Percentiles rank a stretch among this genome's conserved stretches.
These are phyloP conservation scores for Theileria orientalis DNA, from an alignment of 169 alveolate genomes.

Conservation along the genomic window DNA sequence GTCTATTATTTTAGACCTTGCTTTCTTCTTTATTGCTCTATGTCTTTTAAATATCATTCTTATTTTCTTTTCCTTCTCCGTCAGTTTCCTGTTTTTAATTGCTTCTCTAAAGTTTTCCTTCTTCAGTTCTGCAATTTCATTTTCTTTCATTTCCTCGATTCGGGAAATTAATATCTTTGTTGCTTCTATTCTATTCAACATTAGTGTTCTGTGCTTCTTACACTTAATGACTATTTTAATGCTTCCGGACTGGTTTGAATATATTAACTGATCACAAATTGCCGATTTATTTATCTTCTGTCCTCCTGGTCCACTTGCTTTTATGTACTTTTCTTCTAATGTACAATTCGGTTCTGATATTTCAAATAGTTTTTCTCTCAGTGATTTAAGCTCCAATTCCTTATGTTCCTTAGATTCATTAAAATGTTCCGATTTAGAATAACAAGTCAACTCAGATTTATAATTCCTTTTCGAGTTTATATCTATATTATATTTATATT, in stretches of 20 bases:
- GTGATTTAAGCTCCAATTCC: constrained; percentile 8
- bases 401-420: not conserved
- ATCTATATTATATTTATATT: not conserved
- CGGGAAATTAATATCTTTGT: constrained; percentile 62
- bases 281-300: constrained; percentile 85
- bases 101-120: constrained; percentile 64
- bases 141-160: constrained; percentile 25
- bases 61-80: constrained; percentile 68
- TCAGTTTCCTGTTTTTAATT: constrained; percentile 61
- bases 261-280: constrained; percentile 81
- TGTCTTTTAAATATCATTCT: constrained; percentile 66
- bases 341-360: constrained; percentile 33
- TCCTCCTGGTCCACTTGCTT: constrained; percentile 88
- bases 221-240: constrained; percentile 63
- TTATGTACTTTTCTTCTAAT: constrained; percentile 72
- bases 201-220: constrained; percentile 66
- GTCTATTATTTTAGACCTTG: constrained; percentile 36
- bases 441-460: not conserved
- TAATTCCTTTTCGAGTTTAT: not conserved
- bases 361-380: constrained; percentile 26
- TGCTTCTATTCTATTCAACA: constrained; percentile 71
- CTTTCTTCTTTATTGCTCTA: constrained; percentile 67
- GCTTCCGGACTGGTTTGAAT: constrained; percentile 56
- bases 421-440: not conserved
- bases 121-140: constrained; percentile 17